Conservation (phyloP, 2,329 filamentous ascomycete genomes). For the Phoma sp. region DNA sequence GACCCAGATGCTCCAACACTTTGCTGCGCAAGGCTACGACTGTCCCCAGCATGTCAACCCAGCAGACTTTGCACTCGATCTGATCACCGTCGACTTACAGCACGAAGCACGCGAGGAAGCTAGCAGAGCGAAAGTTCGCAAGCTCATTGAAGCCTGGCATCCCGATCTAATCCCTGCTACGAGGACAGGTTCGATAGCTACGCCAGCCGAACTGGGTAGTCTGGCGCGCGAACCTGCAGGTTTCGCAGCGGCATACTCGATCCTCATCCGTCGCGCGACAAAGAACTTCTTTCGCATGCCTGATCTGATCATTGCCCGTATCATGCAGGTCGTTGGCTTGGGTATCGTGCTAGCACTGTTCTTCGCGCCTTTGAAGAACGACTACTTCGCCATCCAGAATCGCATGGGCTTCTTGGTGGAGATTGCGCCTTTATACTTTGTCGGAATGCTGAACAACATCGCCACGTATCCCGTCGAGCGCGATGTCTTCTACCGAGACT, state of each 20-base stretch:
- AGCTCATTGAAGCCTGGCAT: constrained; percentile 67
- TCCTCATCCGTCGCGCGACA: constrained; percentile 71
- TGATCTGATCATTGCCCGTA: constrained; percentile 44
- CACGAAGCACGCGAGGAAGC: constrained; percentile 67
- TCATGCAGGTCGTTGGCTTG: constrained; percentile 50
- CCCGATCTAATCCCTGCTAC: constrained; percentile 35
- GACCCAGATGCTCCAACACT: constrained; percentile 70
- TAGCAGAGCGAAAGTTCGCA: constrained; percentile 68
- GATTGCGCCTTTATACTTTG: constrained; percentile 74
- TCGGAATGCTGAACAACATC: constrained; percentile 80
- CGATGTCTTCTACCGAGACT: constrained; percentile 79
- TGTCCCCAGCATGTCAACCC: constrained; percentile 77
- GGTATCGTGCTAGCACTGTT: constrained; percentile 53
- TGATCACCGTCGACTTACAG: constrained; percentile 79
- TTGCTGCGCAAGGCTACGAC: constrained; percentile 65
- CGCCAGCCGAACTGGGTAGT: constrained; percentile 75
- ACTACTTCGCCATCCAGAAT: constrained; percentile 75
- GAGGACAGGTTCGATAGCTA: constrained; percentile 58
- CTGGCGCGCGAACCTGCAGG: constrained; percentile 69
- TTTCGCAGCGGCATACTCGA: constrained; percentile 68
- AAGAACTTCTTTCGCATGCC: constrained; percentile 64
- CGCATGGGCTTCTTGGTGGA: constrained; percentile 78
- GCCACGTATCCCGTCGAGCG: constrained; percentile 75
- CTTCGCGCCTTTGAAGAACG: constrained; percentile 73
- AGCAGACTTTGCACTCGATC: constrained; percentile 78